Percentiles rank a stretch among this genome's conserved stretches.
These are phyloP conservation scores for Leucoagaricus sp. DNA, from an alignment of 1,284 basidiomycete genomes.

Conservation along the genomic window DNA sequence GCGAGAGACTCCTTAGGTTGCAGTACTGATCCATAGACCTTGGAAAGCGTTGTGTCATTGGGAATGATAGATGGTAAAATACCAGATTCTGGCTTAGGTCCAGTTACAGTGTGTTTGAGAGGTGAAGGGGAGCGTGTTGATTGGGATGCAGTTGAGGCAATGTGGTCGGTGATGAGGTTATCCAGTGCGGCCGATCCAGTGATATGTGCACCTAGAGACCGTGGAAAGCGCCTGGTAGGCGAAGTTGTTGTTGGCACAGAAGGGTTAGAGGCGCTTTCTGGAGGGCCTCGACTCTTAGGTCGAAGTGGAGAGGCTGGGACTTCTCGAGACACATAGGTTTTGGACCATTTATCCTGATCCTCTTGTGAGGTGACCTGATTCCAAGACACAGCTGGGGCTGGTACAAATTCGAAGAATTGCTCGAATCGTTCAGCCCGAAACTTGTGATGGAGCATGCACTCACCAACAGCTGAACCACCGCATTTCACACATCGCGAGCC, in stretches of 20 bases:
- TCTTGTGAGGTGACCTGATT: conserved; percentile 45
- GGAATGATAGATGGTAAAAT: conserved; percentile 59
- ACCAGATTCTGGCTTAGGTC: conserved; percentile 50
- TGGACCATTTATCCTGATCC: conserved; percentile 69
- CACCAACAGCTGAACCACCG: conserved; percentile 75
- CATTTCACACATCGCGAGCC: conserved; percentile 67
- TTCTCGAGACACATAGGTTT: conserved; percentile 66
- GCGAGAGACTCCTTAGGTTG: conserved; percentile 73
- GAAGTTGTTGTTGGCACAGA: conserved; percentile 27
- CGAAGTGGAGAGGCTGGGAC: conserved; percentile 35
- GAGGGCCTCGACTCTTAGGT: conserved; percentile 27
- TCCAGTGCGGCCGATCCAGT: conserved; percentile 37
- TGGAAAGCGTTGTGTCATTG: conserved; percentile 63
- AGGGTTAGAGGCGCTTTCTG: conserved; percentile 15
- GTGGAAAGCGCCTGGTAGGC: conserved; percentile 52
- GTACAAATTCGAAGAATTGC: conserved; percentile 6
- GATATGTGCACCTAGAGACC: conserved; percentile 39
- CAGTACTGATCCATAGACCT: conserved; percentile 79
- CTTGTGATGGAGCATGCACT: conserved; percentile 28
- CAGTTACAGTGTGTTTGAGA: conserved; percentile 49
- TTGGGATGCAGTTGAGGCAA: conserved; percentile 48
- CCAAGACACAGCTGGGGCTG: conserved; percentile 72
- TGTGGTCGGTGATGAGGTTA: conserved; percentile 57
- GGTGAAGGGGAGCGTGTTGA: conserved; percentile 50
- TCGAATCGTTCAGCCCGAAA: conserved; percentile 3